Percentiles rank a stretch among this genome's conserved stretches.
Conservation (phyloP, 352 stramenopile genomes). For the Phytophthora sansomeana region DNA sequence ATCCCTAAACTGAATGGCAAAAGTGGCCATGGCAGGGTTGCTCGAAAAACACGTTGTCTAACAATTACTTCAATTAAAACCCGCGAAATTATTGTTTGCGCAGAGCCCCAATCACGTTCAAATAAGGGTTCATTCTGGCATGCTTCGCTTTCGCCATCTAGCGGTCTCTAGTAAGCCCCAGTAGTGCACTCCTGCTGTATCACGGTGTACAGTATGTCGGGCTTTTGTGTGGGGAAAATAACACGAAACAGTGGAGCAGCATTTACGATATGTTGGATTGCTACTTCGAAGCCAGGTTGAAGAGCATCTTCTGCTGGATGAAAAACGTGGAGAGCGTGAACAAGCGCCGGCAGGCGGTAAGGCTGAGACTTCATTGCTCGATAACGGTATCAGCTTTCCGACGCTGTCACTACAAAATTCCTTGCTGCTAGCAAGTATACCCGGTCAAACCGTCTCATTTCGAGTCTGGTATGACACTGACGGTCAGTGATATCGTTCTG, state of each 20-base stretch:
- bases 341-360: not conserved
- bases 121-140: conserved; percentile 8
- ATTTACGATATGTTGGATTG: not conserved
- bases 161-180: too few relatives aligned
- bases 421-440: not conserved
- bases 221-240: not conserved
- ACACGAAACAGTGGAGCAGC: not conserved
- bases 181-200: too few relatives aligned
- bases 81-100: conserved; percentile 1
- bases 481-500: not conserved
- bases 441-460: not conserved
- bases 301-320: not conserved
- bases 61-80: conserved; percentile 8
- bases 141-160: too few relatives aligned
- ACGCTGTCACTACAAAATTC: not conserved
- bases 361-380: not conserved
- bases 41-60: not conserved
- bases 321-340: not conserved
- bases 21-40: too few relatives aligned
- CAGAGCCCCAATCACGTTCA: not conserved
- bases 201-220: too few relatives aligned
- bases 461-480: not conserved
- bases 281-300: not conserved
- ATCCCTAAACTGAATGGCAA: too few relatives aligned
- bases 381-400: not conserved